Evolutionary conservation across 352 stramenopile species (phyloP), one percentile per base, ranked within the genome.

Genomic region (Blastocystis sp.): DNA sequence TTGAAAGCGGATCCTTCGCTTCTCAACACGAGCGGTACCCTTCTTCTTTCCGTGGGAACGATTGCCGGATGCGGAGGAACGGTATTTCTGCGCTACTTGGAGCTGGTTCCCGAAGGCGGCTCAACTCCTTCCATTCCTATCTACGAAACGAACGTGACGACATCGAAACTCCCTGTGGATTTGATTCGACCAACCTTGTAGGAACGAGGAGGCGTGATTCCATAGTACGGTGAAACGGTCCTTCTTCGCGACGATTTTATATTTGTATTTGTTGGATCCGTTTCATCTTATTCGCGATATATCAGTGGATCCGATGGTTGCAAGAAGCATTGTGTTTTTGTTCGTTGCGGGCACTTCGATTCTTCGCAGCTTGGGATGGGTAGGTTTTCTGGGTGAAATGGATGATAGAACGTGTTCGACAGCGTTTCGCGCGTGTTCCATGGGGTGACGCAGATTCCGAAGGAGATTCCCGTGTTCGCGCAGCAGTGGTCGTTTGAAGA

Each of bases 111-210:
- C 18, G 61, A 73, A 51, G 61, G 46, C 2, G 18, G 21, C 29
- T 16, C 61, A 32, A 51, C 18, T 24, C 36, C 38, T 73, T 16
- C n/a, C 29, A 14, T 24, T 51, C n/a, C n/a, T 18, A 51, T 16
- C n/a, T 21, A 73, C n/a, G 61, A 73, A 14, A 48, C 2, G n/a
- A 73, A 29, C 44, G 38, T 21, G 29, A 27, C 32, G 24, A 27
- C 61, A 46, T 40, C 27, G 14, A 73, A 46, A 9, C 34, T 73
- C 6, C 61, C 61, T 46, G 14, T 21, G n/a, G 61, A 73, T 51
- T 29, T 73, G 6, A 73, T 73, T 51, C 61, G 61, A 46, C 61
- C 61, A 6, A 73, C 61, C 6, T 73, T 73, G 61, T 73, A 46
- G 11, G 16, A 46, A 27, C 2, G 18, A 27, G 42, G 14, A 7